Evolutionary conservation across 257 asterid species (phyloP).

Genomic region (Nicotiana otophora): DNA sequence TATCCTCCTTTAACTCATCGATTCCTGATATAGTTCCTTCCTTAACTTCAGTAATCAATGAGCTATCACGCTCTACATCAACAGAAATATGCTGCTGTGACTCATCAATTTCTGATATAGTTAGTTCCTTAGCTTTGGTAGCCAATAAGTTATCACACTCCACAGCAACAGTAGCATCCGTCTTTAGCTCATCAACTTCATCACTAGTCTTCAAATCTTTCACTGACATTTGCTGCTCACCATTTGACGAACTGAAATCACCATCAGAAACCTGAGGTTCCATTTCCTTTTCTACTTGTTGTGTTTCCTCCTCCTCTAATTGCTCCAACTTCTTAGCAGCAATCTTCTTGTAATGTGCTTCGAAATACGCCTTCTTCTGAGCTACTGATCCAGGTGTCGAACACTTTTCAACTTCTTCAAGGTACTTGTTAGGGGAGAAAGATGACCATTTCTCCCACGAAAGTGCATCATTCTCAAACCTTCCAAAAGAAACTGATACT

Average conservation of each 20-base stretch:
- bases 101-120: neutral
- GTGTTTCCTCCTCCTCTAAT: slow-evolving; percentile 55
- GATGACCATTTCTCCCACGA: slow-evolving; percentile 98
- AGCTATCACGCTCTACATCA: slow-evolving; percentile 23
- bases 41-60: slow-evolving; percentile 25
- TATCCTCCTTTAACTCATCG: slow-evolving; percentile 24
- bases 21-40: neutral
- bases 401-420: slow-evolving; percentile 87
- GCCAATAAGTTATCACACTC: slow-evolving; percentile 19
- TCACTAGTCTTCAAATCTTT: neutral
- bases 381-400: slow-evolving; percentile 94
- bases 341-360: slow-evolving; percentile 85
- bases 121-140: slow-evolving; percentile 22
- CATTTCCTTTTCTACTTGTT: slow-evolving; percentile 6
- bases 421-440: slow-evolving; percentile 81
- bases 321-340: slow-evolving; percentile 81
- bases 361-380: slow-evolving; percentile 88
- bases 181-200: slow-evolving; percentile 22
- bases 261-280: slow-evolving; percentile 15
- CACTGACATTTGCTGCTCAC: neutral
- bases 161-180: slow-evolving; percentile 23
- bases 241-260: slow-evolving; percentile 17
- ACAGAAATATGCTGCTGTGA: slow-evolving; percentile 22
- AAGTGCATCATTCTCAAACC: slow-evolving; percentile 75
- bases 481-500: slow-evolving; percentile 87